Percentiles rank a stretch among this genome's conserved stretches.
phyloP scores from a whole-genome alignment of 768 basidiomycete species.

The Pisolithus microcarpus region DNA sequence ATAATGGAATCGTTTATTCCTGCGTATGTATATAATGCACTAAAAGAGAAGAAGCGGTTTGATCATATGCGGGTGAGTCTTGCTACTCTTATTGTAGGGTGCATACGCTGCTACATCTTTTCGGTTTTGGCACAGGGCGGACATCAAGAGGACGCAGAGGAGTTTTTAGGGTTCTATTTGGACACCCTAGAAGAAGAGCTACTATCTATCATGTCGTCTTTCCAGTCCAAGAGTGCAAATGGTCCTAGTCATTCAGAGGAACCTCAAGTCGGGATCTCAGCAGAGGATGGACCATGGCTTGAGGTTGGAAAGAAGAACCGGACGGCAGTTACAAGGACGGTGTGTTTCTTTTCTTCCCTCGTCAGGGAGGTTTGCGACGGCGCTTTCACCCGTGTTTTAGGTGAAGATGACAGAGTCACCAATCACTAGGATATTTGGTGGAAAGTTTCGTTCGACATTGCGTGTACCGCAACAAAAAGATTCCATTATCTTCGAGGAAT shows the following conservation, averaged over 20 bases:
- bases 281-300: constrained; percentile 73
- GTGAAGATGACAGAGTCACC: constrained; percentile 78
- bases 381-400: constrained; percentile 28
- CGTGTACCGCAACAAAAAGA: constrained; percentile 78
- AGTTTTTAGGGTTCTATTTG: constrained; percentile 96
- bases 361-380: neutral
- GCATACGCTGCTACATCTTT: neutral
- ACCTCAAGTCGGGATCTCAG: constrained; percentile 11
- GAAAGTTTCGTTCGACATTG: constrained; percentile 81
- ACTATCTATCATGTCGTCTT: constrained; percentile 51
- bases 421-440: constrained; percentile 88
- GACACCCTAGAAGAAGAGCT: constrained; percentile 94
- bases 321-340: constrained; percentile 70
- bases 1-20: constrained; percentile 73
- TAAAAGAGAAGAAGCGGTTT: constrained; percentile 90
- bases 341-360: constrained; percentile 30
- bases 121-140: constrained; percentile 48
- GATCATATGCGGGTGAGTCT: constrained; percentile 80
- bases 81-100: neutral
- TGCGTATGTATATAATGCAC: constrained; percentile 80
- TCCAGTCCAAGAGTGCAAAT: constrained; percentile 34
- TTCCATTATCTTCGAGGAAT: constrained; percentile 84
- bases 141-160: constrained; percentile 97
- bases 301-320: constrained; percentile 91
- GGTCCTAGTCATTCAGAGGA: constrained; percentile 8